Evolutionary conservation across 2,329 filamentous ascomycete species (phyloP), one percentile per base, ranked within the genome.

Genomic region (Alternaria viburni): DNA sequence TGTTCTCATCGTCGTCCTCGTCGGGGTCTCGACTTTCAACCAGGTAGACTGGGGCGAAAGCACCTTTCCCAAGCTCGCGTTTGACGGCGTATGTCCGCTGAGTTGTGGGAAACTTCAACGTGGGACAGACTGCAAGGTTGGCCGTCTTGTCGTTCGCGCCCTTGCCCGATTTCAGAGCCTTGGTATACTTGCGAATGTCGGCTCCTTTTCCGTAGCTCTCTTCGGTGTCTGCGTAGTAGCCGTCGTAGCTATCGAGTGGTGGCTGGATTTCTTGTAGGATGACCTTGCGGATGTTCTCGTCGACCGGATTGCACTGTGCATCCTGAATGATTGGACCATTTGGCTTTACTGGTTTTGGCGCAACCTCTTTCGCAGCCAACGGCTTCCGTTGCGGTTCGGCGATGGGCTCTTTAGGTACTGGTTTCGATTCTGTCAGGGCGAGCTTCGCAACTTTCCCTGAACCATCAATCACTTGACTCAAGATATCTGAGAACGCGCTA

Each of bases 11-110:
- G 10, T 83, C 79, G 0, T 82, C 81, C 9, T 65, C 69, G 30
- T 83, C 83, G 4, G 86, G 83, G 0, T 82, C 81, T n/a, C 90
- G 91, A 69, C 86, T 88, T 75, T 97, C 93, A 8, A 94, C 90
- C 0, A 99, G 87, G 77, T 97, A 99, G 3, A 99, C 96, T 0
- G 96, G 95, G 0, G 95, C 96, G 80, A 96, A 99, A 1, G 96
- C 96, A 9, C 96, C 96, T 26, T 93, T 92, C 1, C 96, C 96
- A 12, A 99, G 88, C 77, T 98, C 93, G 54, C 90, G 89, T 75
- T 91, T 93, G 60, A 98, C 81, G 1, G 88, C 90, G 79, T 97
- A 99, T 45, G 86, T 87, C 43, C 89, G 85, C 21, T 86, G 82
- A 3, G 87, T 85, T 43, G 88, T 88, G 0, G 88, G 85, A 64